A percentile compares a stretch with the other conserved stretches of the same genome.
Evolutionary conservation across 148 eudicot genomes (phyloP).

Genomic region (Heliamphora exappendiculata): DNA sequence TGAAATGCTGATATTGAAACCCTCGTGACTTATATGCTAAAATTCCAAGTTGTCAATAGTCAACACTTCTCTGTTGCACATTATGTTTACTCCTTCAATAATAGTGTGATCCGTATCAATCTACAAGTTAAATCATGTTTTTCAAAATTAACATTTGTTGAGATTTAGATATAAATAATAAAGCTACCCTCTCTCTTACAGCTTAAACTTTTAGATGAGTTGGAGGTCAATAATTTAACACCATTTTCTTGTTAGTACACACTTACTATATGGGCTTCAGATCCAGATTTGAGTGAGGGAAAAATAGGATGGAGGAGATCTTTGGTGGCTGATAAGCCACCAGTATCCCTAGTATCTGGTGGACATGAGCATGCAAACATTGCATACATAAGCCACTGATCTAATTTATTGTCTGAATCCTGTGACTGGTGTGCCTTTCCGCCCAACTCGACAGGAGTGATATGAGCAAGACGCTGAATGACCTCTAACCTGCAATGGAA

Average conservation of each 20-base stretch:
- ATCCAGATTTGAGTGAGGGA: constrained; percentile 88
- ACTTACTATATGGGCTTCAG: constrained; percentile 90
- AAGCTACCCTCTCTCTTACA: no score
- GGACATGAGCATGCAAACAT: constrained; percentile 98
- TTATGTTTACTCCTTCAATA: not conserved
- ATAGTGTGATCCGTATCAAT: not conserved
- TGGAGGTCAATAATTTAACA: no score
- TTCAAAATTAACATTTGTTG: no score
- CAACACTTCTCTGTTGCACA: not conserved
- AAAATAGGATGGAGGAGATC: constrained; percentile 85
- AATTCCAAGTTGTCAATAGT: not conserved
- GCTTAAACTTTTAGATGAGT: no score
- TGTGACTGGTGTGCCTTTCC: constrained; percentile 89
- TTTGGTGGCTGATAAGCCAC: constrained; percentile 63
- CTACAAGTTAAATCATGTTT: not conserved
- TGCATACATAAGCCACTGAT: constrained; percentile 99
- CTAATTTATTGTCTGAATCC: constrained; percentile 86
- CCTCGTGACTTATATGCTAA: not conserved
- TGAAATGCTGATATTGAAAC: not conserved
- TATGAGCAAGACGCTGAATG: constrained; percentile 83
- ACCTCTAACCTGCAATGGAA: constrained; percentile 63
- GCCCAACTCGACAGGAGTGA: constrained; percentile 89
- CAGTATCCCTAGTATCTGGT: constrained; percentile 69
- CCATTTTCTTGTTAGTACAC: constrained; percentile 12
- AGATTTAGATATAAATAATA: no score